Evolutionary conservation across 2,329 filamentous ascomycete species (phyloP), one percentile per base, ranked within the genome.

Genomic region (Cercospora beticola): DNA sequence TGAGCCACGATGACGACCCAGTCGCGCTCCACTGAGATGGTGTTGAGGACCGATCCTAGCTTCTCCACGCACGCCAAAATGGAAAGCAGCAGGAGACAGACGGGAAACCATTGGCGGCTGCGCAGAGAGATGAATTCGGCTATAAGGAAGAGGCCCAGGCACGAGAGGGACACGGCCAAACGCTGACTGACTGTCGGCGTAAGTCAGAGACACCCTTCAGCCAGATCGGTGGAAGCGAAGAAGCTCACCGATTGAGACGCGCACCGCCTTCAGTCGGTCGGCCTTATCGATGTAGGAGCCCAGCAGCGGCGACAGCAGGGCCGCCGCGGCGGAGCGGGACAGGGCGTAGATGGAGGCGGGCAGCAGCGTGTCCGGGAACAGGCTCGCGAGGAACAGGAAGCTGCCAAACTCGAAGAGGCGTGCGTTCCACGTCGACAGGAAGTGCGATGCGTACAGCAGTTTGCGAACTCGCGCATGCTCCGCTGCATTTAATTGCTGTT

Each of bases 311-410:
- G 89, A 86, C 6, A 91, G 79, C 0, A 88, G 30, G 4, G 90
- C 85, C 0, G 88, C 88, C 0, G 87, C 82, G 0, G 83, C 79
- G 5, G 86, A 84, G 23, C 90, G 86, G 5, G 84, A 81, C 6
- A 92, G 79, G 0, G 90, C 90, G 74, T 92, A 93, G n/a, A 89
- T 79, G 0, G 90, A 92, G 66, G 89, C 84, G 40, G 87, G 89
- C 23, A 90, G 82, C 23, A 93, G 80, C 0, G 89, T 91, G 0
- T 82, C 73, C 0, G 82, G 82, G 60, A 80, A 84, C 33, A 83
- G 81, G 4, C 76, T 71, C 2, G 82, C 81, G 0, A 85, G 77
- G 72, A 84, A 85, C 12, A 85, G 77, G 12, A 84, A 81, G n/a
- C 83, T 81, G 36, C 81, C 82, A 68, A 85, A 84, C 71, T 85